Evolutionary conservation across 1,139 yeast genomes (phyloP), one percentile per base, ranked within the genome.

Genomic region (Lodderomyces beijingensis): DNA sequence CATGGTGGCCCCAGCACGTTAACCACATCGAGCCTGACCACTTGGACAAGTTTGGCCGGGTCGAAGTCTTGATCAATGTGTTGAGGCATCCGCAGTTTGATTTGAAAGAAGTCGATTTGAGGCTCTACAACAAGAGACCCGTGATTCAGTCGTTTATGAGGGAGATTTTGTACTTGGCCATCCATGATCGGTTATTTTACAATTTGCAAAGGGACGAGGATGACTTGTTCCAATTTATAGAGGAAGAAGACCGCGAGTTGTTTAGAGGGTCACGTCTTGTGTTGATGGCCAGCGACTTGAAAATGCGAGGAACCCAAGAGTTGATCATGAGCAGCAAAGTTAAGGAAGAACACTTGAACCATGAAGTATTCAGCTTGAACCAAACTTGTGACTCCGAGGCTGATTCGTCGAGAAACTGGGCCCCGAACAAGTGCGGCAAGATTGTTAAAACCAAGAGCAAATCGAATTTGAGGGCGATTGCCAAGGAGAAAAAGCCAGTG

Each of bases 11-110:
- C 0, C 27, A 27, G 0, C 35, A 43, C 12, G 74, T 79, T 0
- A 62, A 74, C 25, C 91, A 83, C 53, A 63, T 65, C 31, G 91
- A 83, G 46, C 91, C 91, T 0, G 91, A 83, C 51, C 88, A 83
- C 54, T 59, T 83, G 38, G 70, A 65, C 39, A 82, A 79, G 47
- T 55, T 55, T 2, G 79, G 77, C 41, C 56, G 93, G 36, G 50
- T 38, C 13, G 49, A 46, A 3, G 52, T 83, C 16, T 55, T 82
- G 46, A 57, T 68, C 13, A 47, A 59, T 15, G 64, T 82, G 14
- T 40, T 70, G 13, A 43, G 65, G 21, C 50, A 55, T 33, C 50
- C 53, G 3, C 27, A 40, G 1, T 48, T 59, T 25, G 40, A 50
- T 25, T 40, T 65, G 16, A 40, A 44, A 7, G 36, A 43, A 4